Base-by-base conservation (phyloP, 208 protist species). In the Wallacemonas sp. region DNA sequence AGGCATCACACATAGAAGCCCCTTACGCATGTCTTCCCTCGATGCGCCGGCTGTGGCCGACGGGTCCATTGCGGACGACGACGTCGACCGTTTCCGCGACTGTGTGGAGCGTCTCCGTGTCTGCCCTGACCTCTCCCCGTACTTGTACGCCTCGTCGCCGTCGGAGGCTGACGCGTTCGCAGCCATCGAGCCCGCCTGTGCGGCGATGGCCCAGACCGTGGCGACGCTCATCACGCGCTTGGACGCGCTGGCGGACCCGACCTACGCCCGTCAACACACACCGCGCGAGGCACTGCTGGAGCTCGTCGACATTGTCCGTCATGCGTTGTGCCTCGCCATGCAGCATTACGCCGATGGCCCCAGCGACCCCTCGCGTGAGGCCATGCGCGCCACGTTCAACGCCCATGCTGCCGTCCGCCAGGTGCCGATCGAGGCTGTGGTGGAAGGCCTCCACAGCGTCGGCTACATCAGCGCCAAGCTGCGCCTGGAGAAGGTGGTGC, bases 391-490 rank as follows among this genome's bases (percentile, higher is more conserved):
- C 32, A 29, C 25, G 1, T 48, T 25, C 32, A 46, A 62, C 36
- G 42, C 63, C 23, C 3, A 59, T 67, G 38, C 69, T 68, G 12
- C 54, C 49, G 52, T 48, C 16, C 82, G 11, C 74, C 48, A 55
- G 48, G 26, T 55, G 1, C 48, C 83, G 20, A 59, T 84, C 2
- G 74, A 74, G 31, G 73, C 68, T 12, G 74, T 86, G 3, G 70
- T 80, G 25, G 79, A 88, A 65, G 76, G 74, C 0, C 74, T 90
- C 41, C 76, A 85, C 67, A 61, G 64, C 14, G 87, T 25, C 63
- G 55, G 14, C 71, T 89, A 31, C 84, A 59, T 86, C 18, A 87
- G 82, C 49, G 74, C 80, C 25, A 86, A 89, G 68, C 76, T 93
- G 41, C 79, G 80, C 20, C 52, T 89, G 16, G 87, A 93, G 71